Evolutionary conservation across 192 early-diverging fungal genomes (phyloP).

Genomic region (Dissophora ornata): DNA sequence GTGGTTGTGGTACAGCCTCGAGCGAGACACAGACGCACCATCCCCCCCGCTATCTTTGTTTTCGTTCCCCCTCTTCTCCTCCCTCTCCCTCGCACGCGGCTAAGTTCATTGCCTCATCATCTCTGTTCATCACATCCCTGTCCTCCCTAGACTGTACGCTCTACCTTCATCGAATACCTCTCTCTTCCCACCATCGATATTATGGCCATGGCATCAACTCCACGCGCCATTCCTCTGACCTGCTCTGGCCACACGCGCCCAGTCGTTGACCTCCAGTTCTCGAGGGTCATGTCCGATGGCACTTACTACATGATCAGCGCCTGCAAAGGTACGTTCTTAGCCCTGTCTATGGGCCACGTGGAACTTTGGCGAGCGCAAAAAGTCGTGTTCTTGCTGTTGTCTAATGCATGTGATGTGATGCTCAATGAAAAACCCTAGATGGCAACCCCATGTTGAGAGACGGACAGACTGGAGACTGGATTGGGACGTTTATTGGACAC

Average conservation of each 20-base stretch:
- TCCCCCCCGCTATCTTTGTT: too few relatives aligned
- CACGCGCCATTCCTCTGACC: constrained; percentile 79
- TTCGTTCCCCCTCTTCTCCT: too few relatives aligned
- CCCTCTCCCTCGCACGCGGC: too few relatives aligned
- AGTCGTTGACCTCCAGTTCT: constrained; percentile 90
- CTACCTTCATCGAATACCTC: too few relatives aligned
- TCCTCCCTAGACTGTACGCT: background rate
- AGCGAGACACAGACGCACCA: too few relatives aligned
- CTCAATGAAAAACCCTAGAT: constrained; percentile 60
- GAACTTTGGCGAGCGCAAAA: too few relatives aligned
- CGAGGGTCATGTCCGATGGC: constrained; percentile 75
- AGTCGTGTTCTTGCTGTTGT: too few relatives aligned
- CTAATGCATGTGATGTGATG: too few relatives aligned
- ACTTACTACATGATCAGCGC: constrained; percentile 86
- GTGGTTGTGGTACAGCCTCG: too few relatives aligned
- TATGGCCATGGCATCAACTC: constrained; percentile 55
- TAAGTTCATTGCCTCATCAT: background rate
- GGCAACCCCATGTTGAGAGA: constrained; percentile 88
- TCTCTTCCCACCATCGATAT: background rate
- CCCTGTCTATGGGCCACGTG: too few relatives aligned
- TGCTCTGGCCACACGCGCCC: constrained; percentile 93
- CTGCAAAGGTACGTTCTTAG: constrained; percentile 78
- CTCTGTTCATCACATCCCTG: background rate
- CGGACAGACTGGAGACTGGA: constrained; percentile 93
- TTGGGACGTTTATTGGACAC: constrained; percentile 90